Evolutionary conservation across 2,329 filamentous ascomycete genomes (phyloP), one percentile per base, ranked within the genome.

Genomic region (Penicillium sp.): DNA sequence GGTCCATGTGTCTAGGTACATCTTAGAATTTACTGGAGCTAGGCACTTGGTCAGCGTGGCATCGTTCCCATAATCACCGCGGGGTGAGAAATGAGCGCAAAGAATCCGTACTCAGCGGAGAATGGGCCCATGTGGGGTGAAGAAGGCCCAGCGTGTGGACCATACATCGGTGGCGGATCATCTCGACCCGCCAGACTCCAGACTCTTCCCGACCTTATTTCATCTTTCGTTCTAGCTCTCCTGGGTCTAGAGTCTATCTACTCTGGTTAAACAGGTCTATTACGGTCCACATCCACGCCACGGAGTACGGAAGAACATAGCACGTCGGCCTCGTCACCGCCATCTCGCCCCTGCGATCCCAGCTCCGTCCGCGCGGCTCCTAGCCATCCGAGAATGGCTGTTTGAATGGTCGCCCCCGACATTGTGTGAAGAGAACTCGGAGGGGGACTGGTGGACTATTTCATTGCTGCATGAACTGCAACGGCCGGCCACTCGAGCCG

Each of bases 151-250:
- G n/a, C n/a, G 50, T 5, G 45, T 51, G 35, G 33, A 18, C n/a
- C 33, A 31, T 33, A n/a, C 13, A 36, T 18, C 18, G 45, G 56
- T 61, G 58, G 56, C 58, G 60, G 60, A 60, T 58, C 55, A 53
- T 58, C 58, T 60, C 33, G 55, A 60, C 48, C 56, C 53, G 53
- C 52, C 39, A 44, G 38, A 48, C 54, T 59, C 58, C 49, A 58
- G 53, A 59, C 47, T 60, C 49, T 46, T 52, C 46, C 46, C 36
- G 39, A 48, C 46, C 41, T 49, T 24, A 27, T 24, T 36, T 44
- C 40, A 31, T 18, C 43, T 42, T 20, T 5, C 38, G 24, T 14
- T 10, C 16, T 9, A 30, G 25, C 22, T 20, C n/a, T 36, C 36
- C 5, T 14, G 5, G 14, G 14, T 38, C n/a, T 10, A 11, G 33